These are phyloP conservation scores for Apophysomyces variabilis DNA, from an alignment of 371 early-diverging fungal species.

Conservation along the genomic window DNA sequence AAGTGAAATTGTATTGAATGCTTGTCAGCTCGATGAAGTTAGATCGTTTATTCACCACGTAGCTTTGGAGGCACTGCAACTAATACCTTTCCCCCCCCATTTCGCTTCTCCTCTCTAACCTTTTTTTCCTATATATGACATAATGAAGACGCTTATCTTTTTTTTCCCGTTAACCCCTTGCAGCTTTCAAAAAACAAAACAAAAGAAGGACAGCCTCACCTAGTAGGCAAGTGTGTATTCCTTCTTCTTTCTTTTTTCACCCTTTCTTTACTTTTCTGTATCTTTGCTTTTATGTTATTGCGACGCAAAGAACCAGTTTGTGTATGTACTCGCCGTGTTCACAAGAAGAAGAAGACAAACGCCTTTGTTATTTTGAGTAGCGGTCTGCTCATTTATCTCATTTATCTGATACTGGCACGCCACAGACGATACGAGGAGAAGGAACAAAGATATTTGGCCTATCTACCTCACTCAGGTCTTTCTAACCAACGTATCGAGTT, in stretches of 20 bases:
- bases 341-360: not conserved
- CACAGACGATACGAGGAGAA: not conserved
- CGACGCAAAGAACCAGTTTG: not conserved
- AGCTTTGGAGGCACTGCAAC: too few species aligned
- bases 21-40: too few species aligned
- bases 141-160: too few species aligned
- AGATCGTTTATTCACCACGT: too few species aligned
- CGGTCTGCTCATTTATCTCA: not conserved
- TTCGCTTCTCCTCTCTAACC: too few species aligned
- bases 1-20: too few species aligned
- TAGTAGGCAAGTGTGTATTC: too few species aligned
- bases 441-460: conserved; percentile 48
- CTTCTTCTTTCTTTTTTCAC: not conserved
- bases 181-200: too few species aligned
- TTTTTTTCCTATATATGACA: too few species aligned
- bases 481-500: conserved; percentile 65
- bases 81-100: too few species aligned
- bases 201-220: too few species aligned
- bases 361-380: not conserved
- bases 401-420: not conserved
- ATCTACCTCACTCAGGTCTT: conserved; percentile 61
- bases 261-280: not conserved
- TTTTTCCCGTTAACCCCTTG: too few species aligned
- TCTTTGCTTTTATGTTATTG: not conserved
- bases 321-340: not conserved